Evolutionary conservation across 2,329 filamentous ascomycete genomes (phyloP).

Genomic region (Fusarium pseudograminearum): DNA sequence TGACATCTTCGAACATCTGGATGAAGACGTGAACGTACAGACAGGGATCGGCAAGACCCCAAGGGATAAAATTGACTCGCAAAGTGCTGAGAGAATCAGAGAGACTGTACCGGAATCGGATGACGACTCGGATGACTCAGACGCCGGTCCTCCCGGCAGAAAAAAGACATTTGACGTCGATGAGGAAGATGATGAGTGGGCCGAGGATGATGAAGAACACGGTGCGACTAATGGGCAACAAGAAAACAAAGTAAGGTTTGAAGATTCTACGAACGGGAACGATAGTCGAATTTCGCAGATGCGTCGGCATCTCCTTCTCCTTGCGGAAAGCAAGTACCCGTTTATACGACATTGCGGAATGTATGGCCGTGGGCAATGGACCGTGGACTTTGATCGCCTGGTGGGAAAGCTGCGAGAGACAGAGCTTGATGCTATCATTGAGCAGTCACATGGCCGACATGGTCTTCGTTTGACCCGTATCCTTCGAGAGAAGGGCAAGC

Average conservation of each 20-base stretch:
- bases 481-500: constrained; percentile 85
- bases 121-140: constrained; percentile 54
- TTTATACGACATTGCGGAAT: constrained; percentile 77
- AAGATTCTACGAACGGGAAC: constrained; percentile 58
- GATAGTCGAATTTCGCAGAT: constrained; percentile 68
- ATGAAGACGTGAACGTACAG: constrained; percentile 64
- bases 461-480: constrained; percentile 88
- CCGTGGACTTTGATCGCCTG: constrained; percentile 82
- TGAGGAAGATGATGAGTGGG: constrained; percentile 53
- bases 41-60: constrained; percentile 68
- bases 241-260: constrained; percentile 63
- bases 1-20: constrained; percentile 68
- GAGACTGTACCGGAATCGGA: constrained; percentile 52
- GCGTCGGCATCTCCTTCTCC: constrained; percentile 78
- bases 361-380: constrained; percentile 78
- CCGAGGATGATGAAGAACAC: constrained; percentile 51
- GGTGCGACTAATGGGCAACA: constrained; percentile 51
- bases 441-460: constrained; percentile 78
- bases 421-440: constrained; percentile 85
- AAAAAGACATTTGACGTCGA: constrained; percentile 40
- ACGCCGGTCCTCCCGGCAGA: constrained; percentile 46
- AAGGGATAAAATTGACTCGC: constrained; percentile 60
- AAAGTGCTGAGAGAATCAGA: constrained; percentile 63
- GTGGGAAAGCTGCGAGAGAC: constrained; percentile 76
- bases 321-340: constrained; percentile 75